Base-by-base conservation (phyloP, 805 yeast species). In the Schizosaccharomyces cryophilus region DNA sequence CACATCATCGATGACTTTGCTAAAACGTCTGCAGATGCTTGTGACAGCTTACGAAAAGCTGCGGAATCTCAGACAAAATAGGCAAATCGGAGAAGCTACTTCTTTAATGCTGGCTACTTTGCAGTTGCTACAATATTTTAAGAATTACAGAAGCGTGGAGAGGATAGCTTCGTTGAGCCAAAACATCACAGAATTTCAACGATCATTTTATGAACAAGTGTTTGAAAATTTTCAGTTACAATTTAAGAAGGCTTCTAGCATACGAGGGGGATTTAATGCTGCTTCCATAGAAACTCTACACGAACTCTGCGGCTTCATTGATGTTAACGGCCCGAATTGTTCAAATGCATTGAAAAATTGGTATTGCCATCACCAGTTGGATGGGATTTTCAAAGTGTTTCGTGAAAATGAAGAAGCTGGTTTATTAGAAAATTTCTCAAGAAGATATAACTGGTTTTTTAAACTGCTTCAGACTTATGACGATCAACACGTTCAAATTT, bases 401-500 rank as follows among this genome's bases (percentile, higher is more conserved):
- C 78, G 80, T 61, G 75, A 82, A 9, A 76, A 81, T 15, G 96
- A 88, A 66, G 98, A 93, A 71, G 98, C 98, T 0, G 96, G 96
- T 0, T 84, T 94, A 4, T 73, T 93, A 63, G 98, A 93, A 63
- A 93, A 93, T 70, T 72, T 93, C 60, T 77, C 80, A 38, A 74
- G 96, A 65, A 74, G 98, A 59, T 93, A 81, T 69, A 78, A 88
- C 40, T 90, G 84, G 69, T 85, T 87, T 71, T 82, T 83, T 65
- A 82, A 85, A 65, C 77, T 86, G 0, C 72, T 90, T 63, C 77
- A 77, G 61, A 75, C 77, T 47, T 80, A 82, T 65, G 82, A 80
- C 63, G 69, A 79, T 0, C 76, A 75, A 40, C 80, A 78, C 65
- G 68, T 75, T 1, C 66, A 70, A 6, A 74, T 76, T 42, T 93